phyloP scores from a whole-genome alignment of 345 rosid genomes.

The Acer negundo region DNA sequence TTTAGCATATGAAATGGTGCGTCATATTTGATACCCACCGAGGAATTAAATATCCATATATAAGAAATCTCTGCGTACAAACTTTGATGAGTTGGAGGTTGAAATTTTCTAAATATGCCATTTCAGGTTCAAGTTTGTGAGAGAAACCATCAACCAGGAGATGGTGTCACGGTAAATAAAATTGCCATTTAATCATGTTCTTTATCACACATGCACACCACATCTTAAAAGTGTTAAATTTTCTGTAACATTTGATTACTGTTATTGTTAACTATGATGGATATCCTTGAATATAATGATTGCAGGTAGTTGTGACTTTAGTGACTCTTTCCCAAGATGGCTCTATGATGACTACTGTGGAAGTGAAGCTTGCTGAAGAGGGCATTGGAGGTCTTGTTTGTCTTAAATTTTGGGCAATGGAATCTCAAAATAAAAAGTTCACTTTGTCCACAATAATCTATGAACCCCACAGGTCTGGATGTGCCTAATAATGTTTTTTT shows the following conservation, averaged over 20 bases:
- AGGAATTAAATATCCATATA: conserved; percentile 3
- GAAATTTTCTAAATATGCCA: conserved; percentile 17
- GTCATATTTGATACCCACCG: neutral
- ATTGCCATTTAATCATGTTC: conserved; percentile 10
- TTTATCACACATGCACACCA: neutral
- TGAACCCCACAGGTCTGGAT: conserved; percentile 88
- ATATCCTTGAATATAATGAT: conserved; percentile 25
- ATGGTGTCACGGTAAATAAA: conserved; percentile 73
- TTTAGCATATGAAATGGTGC: neutral
- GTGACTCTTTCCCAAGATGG: conserved; percentile 82
- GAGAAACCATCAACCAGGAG: conserved; percentile 96
- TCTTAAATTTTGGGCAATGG: conserved; percentile 81
- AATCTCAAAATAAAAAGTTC: conserved; percentile 58
- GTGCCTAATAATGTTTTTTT: neutral
- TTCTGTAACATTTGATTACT: conserved; percentile 7
- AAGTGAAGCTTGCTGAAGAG: conserved; percentile 85
- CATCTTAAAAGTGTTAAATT: neutral
- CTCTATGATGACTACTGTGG: conserved; percentile 78
- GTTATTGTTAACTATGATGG: neutral
- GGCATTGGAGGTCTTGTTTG: conserved; percentile 83
- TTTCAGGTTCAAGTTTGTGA: conserved; percentile 92
- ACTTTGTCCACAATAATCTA: conserved; percentile 79
- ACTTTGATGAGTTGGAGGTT: conserved; percentile 10
- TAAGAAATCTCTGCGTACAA: neutral
- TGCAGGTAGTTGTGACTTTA: conserved; percentile 73